Percentiles rank a stretch among this genome's conserved stretches.
phyloP scores from a whole-genome alignment of 441 rosid species.

The Bruguiera hainesii region DNA sequence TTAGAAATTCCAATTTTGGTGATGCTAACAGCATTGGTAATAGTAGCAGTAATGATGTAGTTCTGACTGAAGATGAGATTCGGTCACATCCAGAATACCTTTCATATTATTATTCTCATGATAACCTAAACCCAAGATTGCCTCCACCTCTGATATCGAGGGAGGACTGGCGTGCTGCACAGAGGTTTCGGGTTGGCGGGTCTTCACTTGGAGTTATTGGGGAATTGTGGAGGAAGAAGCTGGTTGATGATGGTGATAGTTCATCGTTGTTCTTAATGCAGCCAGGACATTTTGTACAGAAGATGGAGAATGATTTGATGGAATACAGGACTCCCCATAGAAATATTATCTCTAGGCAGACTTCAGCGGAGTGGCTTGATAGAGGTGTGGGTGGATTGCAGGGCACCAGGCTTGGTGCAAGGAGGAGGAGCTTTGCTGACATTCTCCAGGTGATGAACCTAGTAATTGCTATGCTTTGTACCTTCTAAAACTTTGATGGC shows the following conservation, averaged over 20 bases:
- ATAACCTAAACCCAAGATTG: constrained; percentile 72
- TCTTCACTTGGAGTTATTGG: constrained; percentile 47
- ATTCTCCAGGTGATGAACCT: constrained; percentile 68
- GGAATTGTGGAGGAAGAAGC: constrained; percentile 53
- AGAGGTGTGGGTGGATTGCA: constrained; percentile 44
- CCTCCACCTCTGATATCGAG: constrained; percentile 81
- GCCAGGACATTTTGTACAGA: constrained; percentile 56
- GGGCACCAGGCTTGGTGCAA: constrained; percentile 53
- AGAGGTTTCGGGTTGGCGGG: constrained; percentile 66
- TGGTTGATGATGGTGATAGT: constrained; percentile 29
- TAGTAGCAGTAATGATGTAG: constrained; percentile 29
- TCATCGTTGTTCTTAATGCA: constrained; percentile 74
- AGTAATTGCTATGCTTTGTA: background rate
- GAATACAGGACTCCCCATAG: constrained; percentile 54
- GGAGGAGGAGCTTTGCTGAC: constrained; percentile 97
- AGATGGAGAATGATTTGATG: constrained; percentile 65
- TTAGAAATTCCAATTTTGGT: constrained; percentile 41
- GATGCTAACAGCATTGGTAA: constrained; percentile 21
- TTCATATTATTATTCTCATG: constrained; percentile 73
- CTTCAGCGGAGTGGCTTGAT: constrained; percentile 45
- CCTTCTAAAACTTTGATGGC: background rate
- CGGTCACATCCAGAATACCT: constrained; percentile 82
- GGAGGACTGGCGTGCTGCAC: constrained; percentile 71
- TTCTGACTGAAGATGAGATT: constrained; percentile 68
- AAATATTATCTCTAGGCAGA: constrained; percentile 36